Evolutionary conservation across 148 eudicot genomes (phyloP).

Genomic region (Nyssa sinensis): DNA sequence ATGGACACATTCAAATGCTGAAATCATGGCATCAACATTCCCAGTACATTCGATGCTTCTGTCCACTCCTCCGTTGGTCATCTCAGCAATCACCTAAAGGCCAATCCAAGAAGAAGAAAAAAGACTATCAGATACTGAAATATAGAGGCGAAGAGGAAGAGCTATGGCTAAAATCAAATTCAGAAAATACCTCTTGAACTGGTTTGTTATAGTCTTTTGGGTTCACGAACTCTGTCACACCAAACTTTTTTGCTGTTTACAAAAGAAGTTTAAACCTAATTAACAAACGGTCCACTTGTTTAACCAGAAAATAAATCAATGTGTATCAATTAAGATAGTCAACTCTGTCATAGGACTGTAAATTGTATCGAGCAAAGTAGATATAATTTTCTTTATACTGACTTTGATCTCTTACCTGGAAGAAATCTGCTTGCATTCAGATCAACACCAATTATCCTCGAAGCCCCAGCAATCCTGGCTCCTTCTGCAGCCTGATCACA

Average conservation of each 20-base stretch:
- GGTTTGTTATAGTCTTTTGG: slow-evolving; percentile 64
- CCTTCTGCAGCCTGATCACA: slow-evolving; percentile 52
- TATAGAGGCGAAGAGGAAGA: not conserved
- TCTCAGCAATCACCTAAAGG: slow-evolving; percentile 51
- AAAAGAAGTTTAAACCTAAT: not conserved
- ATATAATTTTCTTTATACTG: not conserved
- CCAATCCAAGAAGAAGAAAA: not conserved
- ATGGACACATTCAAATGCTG: slow-evolving; percentile 87
- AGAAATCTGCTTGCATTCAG: slow-evolving; percentile 32
- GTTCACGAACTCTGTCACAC: slow-evolving; percentile 72
- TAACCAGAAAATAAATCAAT: too few species aligned
- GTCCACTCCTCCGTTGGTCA: slow-evolving; percentile 79
- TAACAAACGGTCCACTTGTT: too few species aligned
- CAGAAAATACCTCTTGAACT: slow-evolving; percentile 50
- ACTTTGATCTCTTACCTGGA: slow-evolving; percentile 7
- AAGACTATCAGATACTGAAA: not conserved
- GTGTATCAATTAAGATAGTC: not conserved
- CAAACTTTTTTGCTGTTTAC: slow-evolving; percentile 63
- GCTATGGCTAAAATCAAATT: not conserved
- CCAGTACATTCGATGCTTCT: slow-evolving; percentile 71
- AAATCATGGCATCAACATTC: slow-evolving; percentile 64
- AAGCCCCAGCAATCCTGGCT: slow-evolving; percentile 58
- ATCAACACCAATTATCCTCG: slow-evolving; percentile 61
- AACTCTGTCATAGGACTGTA: not conserved
- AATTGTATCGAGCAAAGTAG: not conserved